Percentiles rank a stretch among this genome's conserved stretches.
Conservation (phyloP, 257 asterid genomes). For the Nicotiana tomentosiformis region DNA sequence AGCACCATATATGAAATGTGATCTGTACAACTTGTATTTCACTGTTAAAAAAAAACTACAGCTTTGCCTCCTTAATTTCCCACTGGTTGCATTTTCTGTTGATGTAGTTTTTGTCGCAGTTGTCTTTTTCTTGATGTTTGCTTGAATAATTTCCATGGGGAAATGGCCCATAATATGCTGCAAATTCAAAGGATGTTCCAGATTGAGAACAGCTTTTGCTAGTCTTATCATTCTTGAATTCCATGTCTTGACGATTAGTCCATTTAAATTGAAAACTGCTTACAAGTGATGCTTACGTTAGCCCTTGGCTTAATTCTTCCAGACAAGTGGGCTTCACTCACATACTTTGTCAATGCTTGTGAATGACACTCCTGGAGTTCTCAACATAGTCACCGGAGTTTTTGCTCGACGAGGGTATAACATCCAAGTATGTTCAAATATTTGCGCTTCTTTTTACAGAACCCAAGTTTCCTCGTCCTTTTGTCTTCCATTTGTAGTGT, state of each 20-base stretch:
- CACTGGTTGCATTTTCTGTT: neutral
- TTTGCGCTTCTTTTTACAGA: neutral
- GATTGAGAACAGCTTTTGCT: neutral
- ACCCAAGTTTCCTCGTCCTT: constrained; percentile 5
- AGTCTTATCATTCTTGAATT: neutral
- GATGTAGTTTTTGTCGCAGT: neutral
- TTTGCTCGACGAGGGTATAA: constrained; percentile 96
- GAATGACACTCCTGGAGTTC: constrained; percentile 95
- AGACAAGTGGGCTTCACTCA: constrained; percentile 90
- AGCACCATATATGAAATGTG: neutral
- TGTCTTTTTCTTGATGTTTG: neutral
- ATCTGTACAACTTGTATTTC: neutral
- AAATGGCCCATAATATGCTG: neutral
- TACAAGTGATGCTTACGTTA: neutral
- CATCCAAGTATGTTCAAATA: constrained; percentile 57
- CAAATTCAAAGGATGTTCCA: neutral
- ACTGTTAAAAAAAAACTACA: neutral
- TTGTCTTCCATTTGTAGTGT: neutral
- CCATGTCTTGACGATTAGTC: neutral
- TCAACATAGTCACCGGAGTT: constrained; percentile 86
- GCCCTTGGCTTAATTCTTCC: constrained; percentile 23
- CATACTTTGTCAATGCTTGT: constrained; percentile 95
- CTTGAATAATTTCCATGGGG: neutral
- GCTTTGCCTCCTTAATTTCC: neutral
- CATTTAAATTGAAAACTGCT: neutral